Evolutionary conservation across 768 basidiomycete genomes (phyloP), one percentile per base, ranked within the genome.

Genomic region (Cystobasidium onofrii): DNA sequence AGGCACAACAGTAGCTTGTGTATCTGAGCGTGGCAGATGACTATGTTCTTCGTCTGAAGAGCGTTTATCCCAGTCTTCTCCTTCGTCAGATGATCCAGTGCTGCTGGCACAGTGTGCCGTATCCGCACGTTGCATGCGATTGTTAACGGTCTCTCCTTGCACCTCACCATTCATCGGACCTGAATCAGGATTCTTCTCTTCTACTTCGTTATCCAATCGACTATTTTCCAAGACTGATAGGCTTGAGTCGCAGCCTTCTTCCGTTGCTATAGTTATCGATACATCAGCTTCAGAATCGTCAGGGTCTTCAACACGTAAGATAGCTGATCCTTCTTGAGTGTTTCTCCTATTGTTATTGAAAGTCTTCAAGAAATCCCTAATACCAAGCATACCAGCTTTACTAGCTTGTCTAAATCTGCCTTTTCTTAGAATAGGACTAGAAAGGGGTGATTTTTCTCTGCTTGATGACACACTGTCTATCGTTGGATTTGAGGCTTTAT

Each of bases 321-420:
- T 27, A 29, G 36, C 7, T 10, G 27, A 27, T 34, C 63, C 34
- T 31, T 17, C 63, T 12, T 9, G 61, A 23, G 63, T n/a, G 20
- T 50, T 20, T 20, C 46, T 50, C n/a, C 18, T 50, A 50, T 3
- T 60, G 17, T n/a, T 33, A 33, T 75, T 75, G 31, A 75, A 60
- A 29, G 66, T 43, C 23, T 55, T 55, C 15, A 75, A 46, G 46
- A 75, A 75, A 44, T 75, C 69, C 3, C 74, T 72, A 13, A 75
- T 75, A 43, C 69, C 54, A 25, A 71, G 69, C 69, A 71, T 71
- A n/a, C 69, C 69, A n/a, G 69, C 69, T 27, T 54, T 46, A 60
- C 69, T 71, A 17, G 55, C 69, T 39, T 71, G 69, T 61, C 69
- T 36, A n/a, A 71, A 25, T 18, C 54, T 33, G 7, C 69, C 55